Base-by-base conservation (phyloP, 2,329 filamentous ascomycete species). In the Xylaria digitata region DNA sequence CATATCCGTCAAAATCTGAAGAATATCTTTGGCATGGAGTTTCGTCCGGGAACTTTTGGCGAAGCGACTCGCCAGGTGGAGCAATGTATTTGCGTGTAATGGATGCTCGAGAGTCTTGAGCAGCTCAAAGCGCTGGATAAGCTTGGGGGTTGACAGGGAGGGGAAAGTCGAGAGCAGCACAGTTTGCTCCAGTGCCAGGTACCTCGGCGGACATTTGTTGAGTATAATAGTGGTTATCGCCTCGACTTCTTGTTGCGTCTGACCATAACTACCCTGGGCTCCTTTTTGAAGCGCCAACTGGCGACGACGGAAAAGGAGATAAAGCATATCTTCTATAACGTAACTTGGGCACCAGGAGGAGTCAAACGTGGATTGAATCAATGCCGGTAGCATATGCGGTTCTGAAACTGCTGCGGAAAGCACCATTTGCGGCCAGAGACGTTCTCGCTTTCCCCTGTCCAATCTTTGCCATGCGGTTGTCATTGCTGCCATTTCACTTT, bases 31-130 rank as follows among this genome's bases (percentile, higher is more conserved):
- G 0, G 86, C 80, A 9, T 74, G 34, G 17, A 71, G 67, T 67
- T 86, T 86, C 72, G 82, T 77, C 4, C 72, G 66, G 13, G 72
- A 69, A 8, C 75, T 72, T 52, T 75, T 74, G 0, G 85, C 83
- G 30, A 90, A 74, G 3, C 76, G 79, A 48, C 76, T 77, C 2
- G 84, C 84, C 49, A 87, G 80, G 1, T 85, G 83, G 2, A 86
- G 73, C 17, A 80, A 74, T 0, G 86, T 87, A 66, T 84, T 75
- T 9, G 71, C 68, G 32, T 64, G 58, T 37, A 78, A 63, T 15
- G 69, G 70, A 56, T 75, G 73, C n/a, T 73, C 70, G 15, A 65
- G 62, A 9, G 19, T 56, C 54, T 63, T 67, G 37, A 77, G 58
- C 21, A 58, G 21, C 52, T 77, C 50, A 50, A 73, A 72, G 45